These are phyloP conservation scores for Penicillium hesseltinei DNA, from an alignment of 2,329 filamentous ascomycete species.

Conservation along the genomic window DNA sequence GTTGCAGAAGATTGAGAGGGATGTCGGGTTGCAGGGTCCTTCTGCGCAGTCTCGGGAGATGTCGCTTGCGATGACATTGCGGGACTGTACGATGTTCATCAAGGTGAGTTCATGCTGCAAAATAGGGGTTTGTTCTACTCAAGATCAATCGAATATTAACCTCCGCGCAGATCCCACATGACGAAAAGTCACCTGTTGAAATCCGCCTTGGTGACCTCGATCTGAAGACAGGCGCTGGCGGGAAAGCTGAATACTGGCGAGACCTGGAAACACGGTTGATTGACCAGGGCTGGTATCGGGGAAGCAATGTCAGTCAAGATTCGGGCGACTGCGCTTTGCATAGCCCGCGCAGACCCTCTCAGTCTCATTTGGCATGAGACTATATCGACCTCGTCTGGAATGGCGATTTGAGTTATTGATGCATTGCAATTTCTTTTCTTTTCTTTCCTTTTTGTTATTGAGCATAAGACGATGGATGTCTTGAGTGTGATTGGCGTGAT, in stretches of 20 bases:
- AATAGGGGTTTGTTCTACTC: too few species aligned
- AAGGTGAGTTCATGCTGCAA: constrained; percentile 46
- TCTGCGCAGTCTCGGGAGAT: constrained; percentile 48
- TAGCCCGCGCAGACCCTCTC: constrained; percentile 7
- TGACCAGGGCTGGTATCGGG: constrained; percentile 65
- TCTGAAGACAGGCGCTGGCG: constrained; percentile 63
- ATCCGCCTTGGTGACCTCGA: constrained; percentile 72
- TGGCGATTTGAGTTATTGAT: background rate
- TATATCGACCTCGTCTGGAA: background rate
- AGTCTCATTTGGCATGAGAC: background rate
- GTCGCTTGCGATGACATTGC: constrained; percentile 72
- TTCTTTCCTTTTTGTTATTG: background rate
- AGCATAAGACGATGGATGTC: background rate
- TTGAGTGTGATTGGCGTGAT: background rate
- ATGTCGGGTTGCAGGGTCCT: constrained; percentile 38
- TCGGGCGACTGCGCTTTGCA: constrained; percentile 37
- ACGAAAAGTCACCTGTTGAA: constrained; percentile 35
- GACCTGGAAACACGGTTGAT: constrained; percentile 62
- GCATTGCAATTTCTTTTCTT: background rate
- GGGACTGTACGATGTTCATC: constrained; percentile 75
- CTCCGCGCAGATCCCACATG: constrained; percentile 32
- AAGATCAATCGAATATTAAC: background rate
- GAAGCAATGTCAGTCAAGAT: constrained; percentile 33
- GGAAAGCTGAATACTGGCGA: constrained; percentile 69
- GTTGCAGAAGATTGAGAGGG: constrained; percentile 34